Percentiles rank a stretch among this genome's conserved stretches.
Conservation (phyloP, 1,284 basidiomycete genomes). For the Vanrija sp. region DNA sequence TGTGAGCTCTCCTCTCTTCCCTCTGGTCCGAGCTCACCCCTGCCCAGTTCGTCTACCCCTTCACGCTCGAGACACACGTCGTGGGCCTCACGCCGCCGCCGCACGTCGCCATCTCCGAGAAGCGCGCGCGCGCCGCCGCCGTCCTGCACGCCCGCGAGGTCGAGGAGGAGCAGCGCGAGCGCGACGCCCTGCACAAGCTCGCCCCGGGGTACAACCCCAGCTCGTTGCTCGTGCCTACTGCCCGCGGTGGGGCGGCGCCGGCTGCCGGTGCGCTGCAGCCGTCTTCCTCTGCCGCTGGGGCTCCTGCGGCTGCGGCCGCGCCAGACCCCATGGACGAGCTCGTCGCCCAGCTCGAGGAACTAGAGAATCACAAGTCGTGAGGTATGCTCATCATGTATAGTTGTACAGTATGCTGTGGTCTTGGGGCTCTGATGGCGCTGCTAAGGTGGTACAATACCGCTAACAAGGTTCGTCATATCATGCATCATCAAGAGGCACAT, state of each 20-base stretch:
- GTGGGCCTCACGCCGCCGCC: conserved; percentile 67
- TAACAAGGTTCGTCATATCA: neutral
- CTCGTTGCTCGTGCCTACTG: conserved; percentile 36
- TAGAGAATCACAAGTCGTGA: conserved; percentile 52
- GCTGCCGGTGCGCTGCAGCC: neutral
- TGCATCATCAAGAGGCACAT: neutral
- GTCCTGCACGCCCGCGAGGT: conserved; percentile 67
- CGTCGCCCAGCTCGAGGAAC: conserved; percentile 67
- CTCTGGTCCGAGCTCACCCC: neutral
- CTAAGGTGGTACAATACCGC: too few relatives aligned
- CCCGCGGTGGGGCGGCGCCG: neutral
- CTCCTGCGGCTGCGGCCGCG: neutral
- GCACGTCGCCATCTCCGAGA: conserved; percentile 61
- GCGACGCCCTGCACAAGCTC: conserved; percentile 35
- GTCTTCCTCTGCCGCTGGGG: neutral
- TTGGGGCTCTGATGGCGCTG: too few relatives aligned
- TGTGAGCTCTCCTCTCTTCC: conserved; percentile 53
- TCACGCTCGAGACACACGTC: conserved; percentile 80
- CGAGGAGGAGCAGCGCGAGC: conserved; percentile 67
- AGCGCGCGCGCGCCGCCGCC: conserved; percentile 62
- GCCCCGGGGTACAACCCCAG: conserved; percentile 49
- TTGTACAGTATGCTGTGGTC: neutral
- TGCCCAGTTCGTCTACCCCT: conserved; percentile 89
- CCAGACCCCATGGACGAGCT: conserved; percentile 72
- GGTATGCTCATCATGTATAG: neutral